Evolutionary conservation across 768 basidiomycete genomes (phyloP).

Genomic region (Mycena polygramma): DNA sequence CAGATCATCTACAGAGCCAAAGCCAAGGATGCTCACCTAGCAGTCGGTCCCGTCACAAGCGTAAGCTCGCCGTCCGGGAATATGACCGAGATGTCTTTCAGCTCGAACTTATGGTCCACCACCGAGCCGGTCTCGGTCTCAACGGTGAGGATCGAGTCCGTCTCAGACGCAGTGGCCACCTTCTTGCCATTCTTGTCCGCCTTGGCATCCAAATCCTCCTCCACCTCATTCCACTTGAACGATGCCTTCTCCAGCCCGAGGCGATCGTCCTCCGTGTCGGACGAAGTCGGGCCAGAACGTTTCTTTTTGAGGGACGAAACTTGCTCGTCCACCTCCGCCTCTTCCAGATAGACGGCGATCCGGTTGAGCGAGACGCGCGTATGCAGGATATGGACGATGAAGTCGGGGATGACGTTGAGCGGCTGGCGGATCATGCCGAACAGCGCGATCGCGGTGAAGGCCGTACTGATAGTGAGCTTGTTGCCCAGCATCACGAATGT

Average conservation of each 20-base stretch:
- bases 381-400: constrained; percentile 83
- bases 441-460: constrained; percentile 90
- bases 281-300: constrained; percentile 30
- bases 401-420: constrained; percentile 73
- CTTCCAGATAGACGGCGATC: constrained; percentile 75
- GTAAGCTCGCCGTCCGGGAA: constrained; percentile 83
- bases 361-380: constrained; percentile 77
- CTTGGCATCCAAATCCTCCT: constrained; percentile 13
- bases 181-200: constrained; percentile 38
- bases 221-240: constrained; percentile 73
- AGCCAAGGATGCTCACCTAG: constrained; percentile 42
- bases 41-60: constrained; percentile 84
- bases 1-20: not conserved
- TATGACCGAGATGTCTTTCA: constrained; percentile 72
- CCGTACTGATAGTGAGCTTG: constrained; percentile 80
- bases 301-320: constrained; percentile 73
- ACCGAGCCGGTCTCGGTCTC: constrained; percentile 41
- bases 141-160: constrained; percentile 29
- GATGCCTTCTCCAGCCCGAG: constrained; percentile 71
- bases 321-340: constrained; percentile 70
- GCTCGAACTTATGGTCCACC: constrained; percentile 63
- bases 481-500: constrained; percentile 81
- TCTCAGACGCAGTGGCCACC: constrained; percentile 17
- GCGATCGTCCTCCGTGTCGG: constrained; percentile 52
- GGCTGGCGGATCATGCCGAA: constrained; percentile 81